These are phyloP conservation scores for Prunella vulgaris DNA, from an alignment of 257 asterid genomes.

Conservation along the genomic window DNA sequence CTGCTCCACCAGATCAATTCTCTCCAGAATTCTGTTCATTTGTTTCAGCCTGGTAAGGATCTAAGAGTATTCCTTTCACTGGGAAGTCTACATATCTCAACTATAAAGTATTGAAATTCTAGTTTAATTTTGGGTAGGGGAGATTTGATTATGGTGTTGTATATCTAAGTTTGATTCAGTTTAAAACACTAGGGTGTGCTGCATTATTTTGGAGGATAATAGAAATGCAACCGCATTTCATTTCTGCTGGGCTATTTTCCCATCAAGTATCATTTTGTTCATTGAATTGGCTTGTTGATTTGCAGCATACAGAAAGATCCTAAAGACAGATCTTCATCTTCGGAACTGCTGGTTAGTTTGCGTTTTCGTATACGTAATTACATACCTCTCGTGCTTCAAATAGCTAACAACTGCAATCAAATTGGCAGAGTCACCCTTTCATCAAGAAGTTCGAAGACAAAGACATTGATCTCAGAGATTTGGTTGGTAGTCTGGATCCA, in stretches of 20 bases:
- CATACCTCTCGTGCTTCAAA: background rate
- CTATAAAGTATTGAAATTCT: background rate
- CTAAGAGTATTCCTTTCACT: background rate
- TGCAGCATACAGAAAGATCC: conserved; percentile 97
- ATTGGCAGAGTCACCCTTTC: conserved; percentile 76
- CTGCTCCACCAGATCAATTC: conserved; percentile 79
- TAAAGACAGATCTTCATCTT: conserved; percentile 67
- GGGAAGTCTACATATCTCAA: background rate
- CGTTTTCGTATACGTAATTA: background rate
- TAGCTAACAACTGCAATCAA: conserved; percentile 8
- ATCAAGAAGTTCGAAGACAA: conserved; percentile 92
- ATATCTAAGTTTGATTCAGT: background rate
- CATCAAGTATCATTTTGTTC: background rate
- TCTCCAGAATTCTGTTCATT: conserved; percentile 57
- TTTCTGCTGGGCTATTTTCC: background rate
- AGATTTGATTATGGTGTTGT: background rate
- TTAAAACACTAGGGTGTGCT: background rate
- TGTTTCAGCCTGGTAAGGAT: conserved; percentile 73
- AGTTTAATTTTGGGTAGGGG: background rate
- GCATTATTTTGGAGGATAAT: background rate
- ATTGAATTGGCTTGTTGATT: conserved; percentile 13
- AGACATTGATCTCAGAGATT: conserved; percentile 81
- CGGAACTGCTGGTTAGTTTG: conserved; percentile 79
- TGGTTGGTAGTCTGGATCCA: conserved; percentile 79
- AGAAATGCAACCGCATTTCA: background rate